These are phyloP conservation scores for Aureobasidium sp. DNA, from an alignment of 2,329 filamentous ascomycete genomes.

Conservation along the genomic window DNA sequence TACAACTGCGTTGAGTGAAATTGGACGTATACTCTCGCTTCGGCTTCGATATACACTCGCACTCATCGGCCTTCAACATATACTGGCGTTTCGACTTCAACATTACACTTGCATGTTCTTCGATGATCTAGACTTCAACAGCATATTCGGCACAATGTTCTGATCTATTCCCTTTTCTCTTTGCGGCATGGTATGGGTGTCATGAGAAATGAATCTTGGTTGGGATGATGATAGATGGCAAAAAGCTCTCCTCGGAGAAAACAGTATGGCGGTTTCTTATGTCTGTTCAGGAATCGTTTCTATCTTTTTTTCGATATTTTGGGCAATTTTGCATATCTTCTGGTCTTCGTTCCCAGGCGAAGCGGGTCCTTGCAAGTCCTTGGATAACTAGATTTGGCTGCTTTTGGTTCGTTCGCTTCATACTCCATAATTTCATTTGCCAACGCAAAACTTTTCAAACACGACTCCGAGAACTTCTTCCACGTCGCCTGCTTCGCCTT, in stretches of 20 bases:
- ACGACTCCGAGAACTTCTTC: constrained; percentile 95
- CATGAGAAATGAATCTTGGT: too few relatives aligned
- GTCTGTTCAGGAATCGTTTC: too few relatives aligned
- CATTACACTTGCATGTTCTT: background rate
- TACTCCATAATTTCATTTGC: constrained; percentile 27
- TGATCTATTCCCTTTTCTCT: background rate
- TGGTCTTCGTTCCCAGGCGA: background rate
- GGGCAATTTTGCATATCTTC: too few relatives aligned
- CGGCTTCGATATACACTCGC: background rate
- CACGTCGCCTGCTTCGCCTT: constrained; percentile 77
- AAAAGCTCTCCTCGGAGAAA: too few relatives aligned
- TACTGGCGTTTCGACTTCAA: background rate
- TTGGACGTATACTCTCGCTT: background rate
- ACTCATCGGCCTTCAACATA: background rate
- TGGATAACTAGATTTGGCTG: background rate
- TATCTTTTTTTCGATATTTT: too few relatives aligned
- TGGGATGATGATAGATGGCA: too few relatives aligned
- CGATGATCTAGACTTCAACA: background rate
- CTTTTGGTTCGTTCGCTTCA: too few relatives aligned
- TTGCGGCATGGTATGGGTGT: background rate
- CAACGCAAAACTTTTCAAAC: constrained; percentile 71
- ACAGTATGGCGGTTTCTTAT: too few relatives aligned
- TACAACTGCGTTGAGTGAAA: too few relatives aligned
- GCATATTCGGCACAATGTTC: background rate
- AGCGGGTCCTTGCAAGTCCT: background rate